Base-by-base conservation (phyloP, 208 protist species). In the Leishmania amazonensis region DNA sequence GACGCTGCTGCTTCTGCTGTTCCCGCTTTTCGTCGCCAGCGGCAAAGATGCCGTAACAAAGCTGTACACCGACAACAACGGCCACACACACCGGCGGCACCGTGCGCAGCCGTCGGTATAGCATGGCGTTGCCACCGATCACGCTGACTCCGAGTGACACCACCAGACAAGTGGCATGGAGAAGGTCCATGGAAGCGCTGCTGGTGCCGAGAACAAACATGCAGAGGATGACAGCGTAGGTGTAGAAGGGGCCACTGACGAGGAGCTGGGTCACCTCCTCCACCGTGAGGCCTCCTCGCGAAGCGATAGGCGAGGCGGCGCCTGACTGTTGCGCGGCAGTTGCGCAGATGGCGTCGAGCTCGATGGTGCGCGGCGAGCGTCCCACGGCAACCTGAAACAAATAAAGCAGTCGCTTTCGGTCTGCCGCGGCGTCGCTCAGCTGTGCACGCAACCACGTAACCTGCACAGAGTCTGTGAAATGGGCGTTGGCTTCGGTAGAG, bases 171-270 rank as follows among this genome's bases (percentile, higher is more conserved):
- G 65, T 70, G 3, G 73, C 78, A 75, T 82, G 82, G 1, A 81
- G 28, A 13, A 64, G 54, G 65, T 85, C 82, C 65, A 81, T 78
- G 8, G 82, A 35, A 3, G 73, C 54, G 28, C 64, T 57, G n/a
- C 82, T 85, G 19, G 82, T 79, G 65, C 82, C 82, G 35, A 85
- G 73, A 24, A 82, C 78, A 58, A 85, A 85, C 51, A 79, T 76
- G 45, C 78, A 79, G 65, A 85, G 51, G 47, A 85, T 64, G 71
- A 85, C 64, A 19, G 54, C 54, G 65, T 82, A 85, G 7, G 82
- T 85, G 78, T 82, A 80, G 40, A 81, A 54, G 8, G 78, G 78
- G 6, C 73, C 77, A 21, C 72, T 51, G 8, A 65, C 53, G n/a
- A 85, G n/a, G 73, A 71, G 78, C 21, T 76, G 38, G 2, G 53